Percentiles rank a stretch among this genome's conserved stretches.
phyloP scores from a whole-genome alignment of 2,329 filamentous ascomycete genomes.

The Alternaria rosae region DNA sequence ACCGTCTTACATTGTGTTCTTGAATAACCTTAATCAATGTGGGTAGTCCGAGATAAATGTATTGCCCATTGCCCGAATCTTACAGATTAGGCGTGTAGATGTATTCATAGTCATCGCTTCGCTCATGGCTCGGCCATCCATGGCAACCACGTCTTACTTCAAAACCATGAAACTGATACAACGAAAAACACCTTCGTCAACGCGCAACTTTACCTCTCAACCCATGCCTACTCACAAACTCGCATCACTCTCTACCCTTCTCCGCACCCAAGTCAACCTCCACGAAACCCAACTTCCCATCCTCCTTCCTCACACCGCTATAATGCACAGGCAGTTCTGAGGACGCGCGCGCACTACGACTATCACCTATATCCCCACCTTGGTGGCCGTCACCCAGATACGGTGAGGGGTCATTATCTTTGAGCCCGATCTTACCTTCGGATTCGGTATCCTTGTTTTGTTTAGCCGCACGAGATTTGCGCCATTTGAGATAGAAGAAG shows the following conservation, averaged over 20 bases:
- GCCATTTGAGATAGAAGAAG: neutral
- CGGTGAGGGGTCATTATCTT: neutral
- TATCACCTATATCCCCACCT: neutral
- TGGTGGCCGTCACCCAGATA: neutral
- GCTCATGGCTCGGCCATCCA: neutral
- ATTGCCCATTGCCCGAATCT: neutral
- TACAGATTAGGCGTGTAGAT: neutral
- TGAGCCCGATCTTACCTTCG: neutral
- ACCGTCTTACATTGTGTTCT: neutral
- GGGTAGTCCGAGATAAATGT: neutral
- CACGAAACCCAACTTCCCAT: neutral
- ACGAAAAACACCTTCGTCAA: neutral
- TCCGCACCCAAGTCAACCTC: neutral
- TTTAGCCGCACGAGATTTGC: neutral
- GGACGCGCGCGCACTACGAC: neutral
- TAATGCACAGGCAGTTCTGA: neutral
- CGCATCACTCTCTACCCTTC: neutral
- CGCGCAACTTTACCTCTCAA: neutral
- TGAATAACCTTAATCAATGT: neutral
- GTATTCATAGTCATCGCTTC: neutral
- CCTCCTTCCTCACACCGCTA: neutral
- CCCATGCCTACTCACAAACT: neutral
- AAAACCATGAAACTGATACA: neutral
- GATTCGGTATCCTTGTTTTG: neutral
- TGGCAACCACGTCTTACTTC: neutral